Evolutionary conservation across 768 basidiomycete species (phyloP).

Genomic region (Ephemerocybe angulata): DNA sequence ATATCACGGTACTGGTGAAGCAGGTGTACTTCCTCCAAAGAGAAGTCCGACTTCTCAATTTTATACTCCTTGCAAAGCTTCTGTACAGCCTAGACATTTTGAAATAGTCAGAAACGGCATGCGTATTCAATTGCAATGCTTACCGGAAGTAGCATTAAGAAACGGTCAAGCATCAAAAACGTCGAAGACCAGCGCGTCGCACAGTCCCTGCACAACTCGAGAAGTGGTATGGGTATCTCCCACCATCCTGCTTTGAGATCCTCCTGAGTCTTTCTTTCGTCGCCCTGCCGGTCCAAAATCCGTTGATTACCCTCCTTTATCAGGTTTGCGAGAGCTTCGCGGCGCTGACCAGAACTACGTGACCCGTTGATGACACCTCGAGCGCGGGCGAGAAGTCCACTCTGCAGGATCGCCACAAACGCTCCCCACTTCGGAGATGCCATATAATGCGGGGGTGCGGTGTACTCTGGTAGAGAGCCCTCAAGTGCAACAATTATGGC

Average conservation of each 20-base stretch:
- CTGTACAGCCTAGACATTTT: too few relatives aligned
- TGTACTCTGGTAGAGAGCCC: too few relatives aligned
- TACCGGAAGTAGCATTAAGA: constrained; percentile 30
- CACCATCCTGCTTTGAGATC: background rate
- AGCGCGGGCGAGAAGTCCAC: background rate
- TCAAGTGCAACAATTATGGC: too few relatives aligned
- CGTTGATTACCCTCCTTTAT: constrained; percentile 7
- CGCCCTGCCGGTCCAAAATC: background rate
- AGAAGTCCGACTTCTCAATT: too few relatives aligned
- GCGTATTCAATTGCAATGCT: too few relatives aligned
- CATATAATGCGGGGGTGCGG: too few relatives aligned
- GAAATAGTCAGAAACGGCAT: too few relatives aligned
- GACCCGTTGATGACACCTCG: background rate
- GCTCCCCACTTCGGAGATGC: too few relatives aligned
- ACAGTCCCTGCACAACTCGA: constrained; percentile 24
- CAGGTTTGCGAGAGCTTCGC: background rate
- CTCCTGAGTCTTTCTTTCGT: background rate
- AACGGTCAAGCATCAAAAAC: constrained; percentile 26
- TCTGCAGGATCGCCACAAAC: background rate
- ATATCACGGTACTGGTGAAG: constrained; percentile 22
- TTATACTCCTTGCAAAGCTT: too few relatives aligned
- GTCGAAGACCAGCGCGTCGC: constrained; percentile 28
- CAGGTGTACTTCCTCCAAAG: too few relatives aligned
- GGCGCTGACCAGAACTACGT: background rate
- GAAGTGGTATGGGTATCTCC: background rate